These are phyloP conservation scores for Neurospora sp. DNA, from an alignment of 495 filamentous ascomycete genomes.

Conservation along the genomic window DNA sequence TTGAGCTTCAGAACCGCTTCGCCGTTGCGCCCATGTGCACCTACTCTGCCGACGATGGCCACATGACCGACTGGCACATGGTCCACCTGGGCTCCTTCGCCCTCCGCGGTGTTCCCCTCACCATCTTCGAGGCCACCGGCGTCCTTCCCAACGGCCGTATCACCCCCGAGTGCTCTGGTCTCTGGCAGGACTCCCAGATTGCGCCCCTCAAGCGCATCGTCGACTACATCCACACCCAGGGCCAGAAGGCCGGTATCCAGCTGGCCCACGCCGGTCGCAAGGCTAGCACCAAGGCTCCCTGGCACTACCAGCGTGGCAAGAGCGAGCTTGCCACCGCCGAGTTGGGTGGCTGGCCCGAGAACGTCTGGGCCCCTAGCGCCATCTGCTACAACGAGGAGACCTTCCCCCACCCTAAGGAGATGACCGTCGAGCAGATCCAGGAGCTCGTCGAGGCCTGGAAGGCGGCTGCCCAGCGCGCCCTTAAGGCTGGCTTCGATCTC, in stretches of 20 bases:
- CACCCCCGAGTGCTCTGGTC: constrained; percentile 55
- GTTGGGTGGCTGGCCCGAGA: constrained; percentile 56
- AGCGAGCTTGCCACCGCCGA: constrained; percentile 36
- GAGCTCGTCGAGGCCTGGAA: constrained; percentile 51
- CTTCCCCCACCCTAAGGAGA: constrained; percentile 42
- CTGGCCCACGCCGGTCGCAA: constrained; percentile 69
- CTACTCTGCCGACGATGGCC: constrained; percentile 58
- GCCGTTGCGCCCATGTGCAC: constrained; percentile 55
- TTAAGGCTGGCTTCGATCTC: constrained; percentile 58
- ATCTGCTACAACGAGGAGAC: constrained; percentile 35
- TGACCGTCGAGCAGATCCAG: constrained; percentile 53
- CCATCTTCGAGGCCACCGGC: constrained; percentile 59
- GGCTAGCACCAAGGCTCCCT: constrained; percentile 53
- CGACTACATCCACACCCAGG: constrained; percentile 52
- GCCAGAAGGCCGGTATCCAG: constrained; percentile 60
- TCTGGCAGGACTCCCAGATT: constrained; percentile 66
- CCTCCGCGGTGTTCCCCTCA: constrained; percentile 52
- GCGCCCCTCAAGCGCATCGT: constrained; percentile 50
- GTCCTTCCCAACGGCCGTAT: constrained; percentile 63
- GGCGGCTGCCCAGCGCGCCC: constrained; percentile 47
- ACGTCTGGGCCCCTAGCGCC: constrained; percentile 43
- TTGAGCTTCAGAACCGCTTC: constrained; percentile 67
- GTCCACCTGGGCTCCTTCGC: constrained; percentile 52
- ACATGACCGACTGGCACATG: constrained; percentile 62
- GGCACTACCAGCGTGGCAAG: constrained; percentile 24